Evolutionary conservation across 2,329 filamentous ascomycete genomes (phyloP), one percentile per base, ranked within the genome.

Genomic region (Leptodontidium sp.): DNA sequence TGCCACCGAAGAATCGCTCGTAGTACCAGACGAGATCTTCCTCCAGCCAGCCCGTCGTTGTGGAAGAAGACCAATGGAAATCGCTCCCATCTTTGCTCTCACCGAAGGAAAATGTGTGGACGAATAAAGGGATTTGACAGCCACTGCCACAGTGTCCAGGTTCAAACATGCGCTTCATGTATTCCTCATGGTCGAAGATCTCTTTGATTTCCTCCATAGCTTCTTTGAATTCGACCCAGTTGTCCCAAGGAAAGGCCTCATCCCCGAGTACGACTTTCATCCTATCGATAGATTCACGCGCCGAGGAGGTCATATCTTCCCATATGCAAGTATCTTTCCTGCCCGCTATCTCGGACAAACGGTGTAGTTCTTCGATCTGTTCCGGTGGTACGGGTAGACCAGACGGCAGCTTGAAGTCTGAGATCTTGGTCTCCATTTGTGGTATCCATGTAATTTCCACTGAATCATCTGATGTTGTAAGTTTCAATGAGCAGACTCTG

Each of bases 11-110:
- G 49, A 52, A 52, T 26, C 49, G 21, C 49, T 52, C 49, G 14
- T 52, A 52, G 49, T 52, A 52, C 49, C 21, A 52, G 11, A 29
- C 49, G 2, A 52, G 24, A 52, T 52, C 49, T 29, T 52, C 49
- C 24, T 52, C 49, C 24, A 52, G 12, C 49, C 49, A 52, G 49
- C 49, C 49, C n/a, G 47, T 50, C 2, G 49, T 52, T 15, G 21
- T 52, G 4, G 49, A 11, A 7, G 49, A 52, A 52, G 49, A 52
- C 49, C 49, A 52, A 15, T 52, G 49, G 24, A 52, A 52, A 24
- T 29, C 21, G 2, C 24, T 52, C 14, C 17, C 43, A 7, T 40
- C 38, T 11, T 40, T n/a, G 2, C 15, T 24, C 1, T 7, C 47
- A 11, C n/a, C n/a, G n/a, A 50, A 50, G 47, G 4, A 24, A 24